Conservation (phyloP, 2,329 filamentous ascomycete species). For the Aaosphaeria arxii region DNA sequence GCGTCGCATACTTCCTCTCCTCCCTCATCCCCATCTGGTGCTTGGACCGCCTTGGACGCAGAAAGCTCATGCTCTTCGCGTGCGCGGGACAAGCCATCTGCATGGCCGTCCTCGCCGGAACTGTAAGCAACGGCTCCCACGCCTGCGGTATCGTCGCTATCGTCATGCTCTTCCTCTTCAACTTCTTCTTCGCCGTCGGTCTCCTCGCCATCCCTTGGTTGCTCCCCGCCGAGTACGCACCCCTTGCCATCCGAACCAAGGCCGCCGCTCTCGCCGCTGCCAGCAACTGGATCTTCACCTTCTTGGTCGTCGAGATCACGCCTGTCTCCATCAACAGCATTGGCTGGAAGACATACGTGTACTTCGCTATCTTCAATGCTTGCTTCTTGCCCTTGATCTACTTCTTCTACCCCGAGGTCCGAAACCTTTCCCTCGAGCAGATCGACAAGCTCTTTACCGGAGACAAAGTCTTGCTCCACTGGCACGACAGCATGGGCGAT, state of each 20-base stretch:
- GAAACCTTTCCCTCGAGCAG: constrained; percentile 28
- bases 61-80: constrained; percentile 59
- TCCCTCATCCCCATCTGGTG: constrained; percentile 46
- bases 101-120: constrained; percentile 50
- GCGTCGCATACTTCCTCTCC: constrained; percentile 49
- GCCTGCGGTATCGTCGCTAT: constrained; percentile 42
- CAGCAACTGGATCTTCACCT: constrained; percentile 52
- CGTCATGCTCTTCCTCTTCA: constrained; percentile 54
- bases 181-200: constrained; percentile 53
- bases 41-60: constrained; percentile 53
- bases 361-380: constrained; percentile 46
- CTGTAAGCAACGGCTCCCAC: constrained; percentile 40
- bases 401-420: constrained; percentile 28
- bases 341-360: constrained; percentile 44
- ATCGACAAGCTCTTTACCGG: constrained; percentile 24
- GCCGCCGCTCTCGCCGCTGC: constrained; percentile 50
- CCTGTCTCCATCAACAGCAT: constrained; percentile 43
- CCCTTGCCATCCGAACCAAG: constrained; percentile 48
- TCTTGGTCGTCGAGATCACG: constrained; percentile 39
- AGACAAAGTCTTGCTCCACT: neutral
- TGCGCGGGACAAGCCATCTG: constrained; percentile 49
- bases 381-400: constrained; percentile 26
- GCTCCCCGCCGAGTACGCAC: constrained; percentile 51
- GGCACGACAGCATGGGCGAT: neutral
- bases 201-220: constrained; percentile 47